Evolutionary conservation across 495 filamentous ascomycete genomes (phyloP).

Genomic region (Echria macrotheca): DNA sequence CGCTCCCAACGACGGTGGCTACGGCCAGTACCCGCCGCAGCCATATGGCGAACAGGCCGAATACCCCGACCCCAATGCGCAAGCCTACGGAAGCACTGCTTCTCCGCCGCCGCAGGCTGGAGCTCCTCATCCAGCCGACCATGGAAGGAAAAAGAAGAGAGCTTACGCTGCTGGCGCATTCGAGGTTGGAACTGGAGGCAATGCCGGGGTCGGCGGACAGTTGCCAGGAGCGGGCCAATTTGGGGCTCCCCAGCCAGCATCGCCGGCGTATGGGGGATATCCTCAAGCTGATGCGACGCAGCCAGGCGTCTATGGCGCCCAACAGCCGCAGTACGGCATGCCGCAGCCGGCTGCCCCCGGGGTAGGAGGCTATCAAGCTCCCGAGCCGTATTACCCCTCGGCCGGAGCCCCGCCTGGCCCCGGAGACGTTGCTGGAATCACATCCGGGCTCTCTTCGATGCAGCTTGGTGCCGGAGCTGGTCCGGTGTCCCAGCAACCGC

Average conservation of each 20-base stretch:
- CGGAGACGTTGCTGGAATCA: conserved; percentile 64
- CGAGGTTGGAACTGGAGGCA: conserved; percentile 85
- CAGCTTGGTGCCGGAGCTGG: conserved; percentile 52
- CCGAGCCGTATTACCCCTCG: conserved; percentile 58
- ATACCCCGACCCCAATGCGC: conserved; percentile 31
- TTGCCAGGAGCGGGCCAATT: conserved; percentile 30
- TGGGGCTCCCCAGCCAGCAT: conserved; percentile 29
- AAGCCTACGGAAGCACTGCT: conserved; percentile 32
- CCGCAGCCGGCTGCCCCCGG: conserved; percentile 37
- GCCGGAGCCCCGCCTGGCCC: conserved; percentile 40
- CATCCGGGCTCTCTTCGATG: conserved; percentile 80
- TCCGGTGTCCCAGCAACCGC: conserved; percentile 36
- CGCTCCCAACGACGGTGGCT: conserved; percentile 48
- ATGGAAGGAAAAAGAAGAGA: conserved; percentile 74
- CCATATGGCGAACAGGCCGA: conserved; percentile 48
- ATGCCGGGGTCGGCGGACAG: conserved; percentile 58
- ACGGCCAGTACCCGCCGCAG: conserved; percentile 59
- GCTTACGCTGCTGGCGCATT: conserved; percentile 91
- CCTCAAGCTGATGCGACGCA: conserved; percentile 53
- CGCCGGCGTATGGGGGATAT: conserved; percentile 53
- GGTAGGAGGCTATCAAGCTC: conserved; percentile 57
- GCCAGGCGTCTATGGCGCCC: conserved; percentile 47
- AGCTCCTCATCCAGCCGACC: conserved; percentile 39
- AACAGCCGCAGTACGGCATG: conserved; percentile 41
- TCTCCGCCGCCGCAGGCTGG: conserved; percentile 34